Base-by-base conservation (phyloP, 2,329 filamentous ascomycete species). In the Cladophialophora bantiana region DNA sequence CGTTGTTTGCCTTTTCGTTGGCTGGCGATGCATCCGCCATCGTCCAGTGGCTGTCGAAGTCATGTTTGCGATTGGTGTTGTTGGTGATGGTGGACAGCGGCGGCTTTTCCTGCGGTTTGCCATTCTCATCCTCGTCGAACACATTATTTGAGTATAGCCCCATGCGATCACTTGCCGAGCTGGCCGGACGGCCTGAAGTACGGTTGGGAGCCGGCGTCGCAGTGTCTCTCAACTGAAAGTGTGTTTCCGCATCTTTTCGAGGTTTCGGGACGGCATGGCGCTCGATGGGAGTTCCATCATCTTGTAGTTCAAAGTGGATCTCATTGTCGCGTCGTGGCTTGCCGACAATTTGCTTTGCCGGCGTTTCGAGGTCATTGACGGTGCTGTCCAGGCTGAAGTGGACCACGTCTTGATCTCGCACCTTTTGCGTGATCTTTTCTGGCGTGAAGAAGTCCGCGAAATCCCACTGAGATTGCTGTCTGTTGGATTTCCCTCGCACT, bases 401-500 rank as follows among this genome's bases (percentile, higher is more conserved):
- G 63, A 91, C 90, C 67, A 89, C 85, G 68, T 95, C 89, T 75
- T 93, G 87, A 45, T 85, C 82, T 67, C 89, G 85, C 61, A 85
- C 77, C 77, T 90, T 91, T 54, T 84, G 81, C 4, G 85, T 83
- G 56, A 87, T 83, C 83, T 96, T 97, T 71, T 90, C 86, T 0
- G 94, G 94, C 0, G 94, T 97, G 15, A 83, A 82, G 74, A 96
- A 96, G 79, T 97, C 93, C 68, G 92, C 88, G 78, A 98, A 98
- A 57, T 88, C 88, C 93, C 94, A 97, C 69, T 92, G 89, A 70
- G 88, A 88, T 66, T 84, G 82, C 76, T 92, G 89, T 18, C 70
- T 70, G 50, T 62, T 63, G 20, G 66, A 56, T 38, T 66, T 72
- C 2, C 67, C 31, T 38, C 69, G 66, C 57, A 73, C 56, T 3